Evolutionary conservation across 148 eudicot species (phyloP), one percentile per base, ranked within the genome.

Genomic region (Pharnaceum exiguum): DNA sequence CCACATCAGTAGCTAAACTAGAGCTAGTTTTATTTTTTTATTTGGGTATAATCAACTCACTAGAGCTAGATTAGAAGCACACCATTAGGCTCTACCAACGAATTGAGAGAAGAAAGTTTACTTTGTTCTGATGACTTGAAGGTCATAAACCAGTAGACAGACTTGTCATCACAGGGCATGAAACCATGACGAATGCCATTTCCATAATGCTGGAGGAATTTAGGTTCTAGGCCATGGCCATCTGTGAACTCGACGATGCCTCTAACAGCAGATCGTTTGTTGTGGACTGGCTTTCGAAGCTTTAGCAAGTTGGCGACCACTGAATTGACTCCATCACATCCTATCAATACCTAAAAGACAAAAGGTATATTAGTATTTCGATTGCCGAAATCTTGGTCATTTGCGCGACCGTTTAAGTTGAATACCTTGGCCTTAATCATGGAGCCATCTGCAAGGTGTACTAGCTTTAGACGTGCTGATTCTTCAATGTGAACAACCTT

Each of bases 271-370:
- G 77, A 67, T 39, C 81, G 36, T 18, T 76, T 74, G 2, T 40
- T 47, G 36, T 26, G 15, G 28, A 67, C 44, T 1, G 79, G 76
- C 22, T 48, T 50, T 40, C 58, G 10, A 25, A 82, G 71, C 7
- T 81, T 83, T 45, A 82, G 55, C 67, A 60, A 73, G 13, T 73
- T 75, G 5, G 77, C 81, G 29, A 75, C 83, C 69, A 48, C 39
- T 2, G 87, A 78, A 45, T 82, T 82, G 5, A 78, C 77, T 45
- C 86, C 86, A 45, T 78, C 82, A 55, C 85, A 80, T 19, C 85
- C 85, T 12, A 80, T 57, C 57, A 77, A 55, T 27, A 71, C 82
- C 85, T 78, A 19, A 23, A 56, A 47, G 9, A 16, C 53, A 33
- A 21, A 13, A 17, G 11, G n/a, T n/a, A n/a, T n/a, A n/a, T n/a